Conservation (phyloP, 2,329 filamentous ascomycete genomes). For the Onygenales sp. region DNA sequence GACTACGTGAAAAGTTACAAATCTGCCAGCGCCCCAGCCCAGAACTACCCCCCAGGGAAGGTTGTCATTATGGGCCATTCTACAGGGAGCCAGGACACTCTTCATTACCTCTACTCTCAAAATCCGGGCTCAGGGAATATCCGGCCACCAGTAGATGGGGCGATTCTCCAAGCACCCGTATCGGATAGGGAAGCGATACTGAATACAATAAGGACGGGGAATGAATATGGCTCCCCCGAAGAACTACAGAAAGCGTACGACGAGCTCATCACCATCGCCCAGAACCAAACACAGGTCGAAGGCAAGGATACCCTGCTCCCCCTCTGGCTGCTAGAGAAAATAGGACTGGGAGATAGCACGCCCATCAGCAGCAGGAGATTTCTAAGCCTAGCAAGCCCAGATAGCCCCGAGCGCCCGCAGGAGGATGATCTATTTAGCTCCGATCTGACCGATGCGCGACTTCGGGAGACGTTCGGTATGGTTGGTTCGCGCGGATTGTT, state of each 20-base stretch:
- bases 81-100: conserved; percentile 59
- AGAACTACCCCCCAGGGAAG: conserved; percentile 29
- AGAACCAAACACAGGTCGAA: conserved; percentile 12
- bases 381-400: conserved; percentile 45
- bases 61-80: conserved; percentile 62
- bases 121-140: conserved; percentile 27
- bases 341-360: conserved; percentile 24
- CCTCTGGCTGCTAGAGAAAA: conserved; percentile 21
- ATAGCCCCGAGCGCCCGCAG: conserved; percentile 47
- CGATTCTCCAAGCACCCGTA: conserved; percentile 70
- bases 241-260: conserved; percentile 18
- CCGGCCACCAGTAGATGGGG: conserved; percentile 52
- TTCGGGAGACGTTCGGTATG: conserved; percentile 56
- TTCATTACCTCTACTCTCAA: conserved; percentile 49
- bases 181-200: conserved; percentile 60
- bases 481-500: conserved; percentile 29
- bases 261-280: conserved; percentile 26
- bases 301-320: conserved; percentile 24
- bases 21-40: conserved; percentile 1
- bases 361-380: conserved; percentile 51
- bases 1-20: conserved; percentile 38
- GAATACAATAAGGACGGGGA: conserved; percentile 16
- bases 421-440: conserved; percentile 87
- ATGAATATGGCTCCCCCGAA: conserved; percentile 7
- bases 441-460: conserved; percentile 53